Conservation (phyloP, 768 basidiomycete species). For the Suillus decipiens region DNA sequence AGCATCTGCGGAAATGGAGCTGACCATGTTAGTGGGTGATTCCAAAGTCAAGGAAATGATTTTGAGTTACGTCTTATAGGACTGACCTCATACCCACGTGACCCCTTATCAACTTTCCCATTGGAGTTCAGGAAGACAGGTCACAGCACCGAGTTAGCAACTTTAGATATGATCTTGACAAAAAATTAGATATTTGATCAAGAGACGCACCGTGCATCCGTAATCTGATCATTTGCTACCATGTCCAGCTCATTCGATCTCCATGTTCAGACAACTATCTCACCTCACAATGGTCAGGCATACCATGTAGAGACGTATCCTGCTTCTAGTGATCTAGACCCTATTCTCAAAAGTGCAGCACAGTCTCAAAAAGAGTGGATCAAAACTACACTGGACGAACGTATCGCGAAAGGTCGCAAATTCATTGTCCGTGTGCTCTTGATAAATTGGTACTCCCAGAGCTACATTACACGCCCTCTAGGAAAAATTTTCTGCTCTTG, state of each 20-base stretch:
- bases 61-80: neutral
- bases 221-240: neutral
- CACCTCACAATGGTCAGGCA: slow-evolving; percentile 69
- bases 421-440: slow-evolving; percentile 55
- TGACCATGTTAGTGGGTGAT: slow-evolving; percentile 3
- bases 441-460: neutral
- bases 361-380: slow-evolving; percentile 78
- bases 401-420: slow-evolving; percentile 68
- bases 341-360: slow-evolving; percentile 53
- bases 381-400: slow-evolving; percentile 54
- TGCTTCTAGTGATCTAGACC: slow-evolving; percentile 57
- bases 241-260: slow-evolving; percentile 9
- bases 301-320: slow-evolving; percentile 67
- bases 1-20: slow-evolving; percentile 7
- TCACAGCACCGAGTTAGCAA: no score
- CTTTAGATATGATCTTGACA: neutral
- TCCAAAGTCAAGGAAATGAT: slow-evolving; percentile 2
- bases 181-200: neutral
- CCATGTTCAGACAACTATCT: slow-evolving; percentile 73
- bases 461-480: slow-evolving; percentile 44
- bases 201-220: neutral
- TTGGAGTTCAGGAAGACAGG: no score
- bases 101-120: slow-evolving; percentile 4
- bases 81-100: slow-evolving; percentile 10
- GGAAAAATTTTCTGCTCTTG: slow-evolving; percentile 28